phyloP scores from a whole-genome alignment of 2,329 filamentous ascomycete species.

The Chaetomium globosum region DNA sequence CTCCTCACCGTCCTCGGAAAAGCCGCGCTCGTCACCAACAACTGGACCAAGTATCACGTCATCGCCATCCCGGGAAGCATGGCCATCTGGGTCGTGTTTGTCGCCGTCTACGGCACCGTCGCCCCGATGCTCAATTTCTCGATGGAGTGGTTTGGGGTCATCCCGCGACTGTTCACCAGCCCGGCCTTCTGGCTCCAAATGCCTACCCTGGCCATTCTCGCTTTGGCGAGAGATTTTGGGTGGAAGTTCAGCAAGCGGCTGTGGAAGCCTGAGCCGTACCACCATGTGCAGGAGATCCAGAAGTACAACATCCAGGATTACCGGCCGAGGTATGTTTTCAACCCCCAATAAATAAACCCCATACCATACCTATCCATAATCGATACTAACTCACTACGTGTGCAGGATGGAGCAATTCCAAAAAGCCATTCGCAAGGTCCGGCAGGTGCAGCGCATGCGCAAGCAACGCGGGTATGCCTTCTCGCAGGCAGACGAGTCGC shows the following conservation, averaged over 20 bases:
- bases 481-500: conserved; percentile 94
- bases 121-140: conserved; percentile 82
- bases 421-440: conserved; percentile 97
- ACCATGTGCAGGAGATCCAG: conserved; percentile 98
- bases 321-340: conserved; percentile 72
- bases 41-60: conserved; percentile 98
- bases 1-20: conserved; percentile 92
- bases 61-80: conserved; percentile 94
- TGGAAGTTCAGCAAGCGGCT: conserved; percentile 99
- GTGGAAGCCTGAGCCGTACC: conserved; percentile 94
- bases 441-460: conserved; percentile 97
- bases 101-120: conserved; percentile 83
- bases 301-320: conserved; percentile 99
- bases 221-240: conserved; percentile 82
- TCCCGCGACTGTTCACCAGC: conserved; percentile 77
- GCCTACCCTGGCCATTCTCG: conserved; percentile 76
- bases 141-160: conserved; percentile 79
- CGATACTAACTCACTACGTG: neutral
- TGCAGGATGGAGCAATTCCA: conserved; percentile 98
- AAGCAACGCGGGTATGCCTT: conserved; percentile 99
- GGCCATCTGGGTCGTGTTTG: conserved; percentile 85
- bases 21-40: conserved; percentile 90
- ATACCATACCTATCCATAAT: conserved; percentile 25
- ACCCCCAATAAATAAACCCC: neutral
- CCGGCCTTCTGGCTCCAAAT: conserved; percentile 91